A percentile compares a stretch with the other conserved stretches of the same genome.
Evolutionary conservation across 1,284 basidiomycete genomes (phyloP).

Genomic region (Cryptococcus hybrid): DNA sequence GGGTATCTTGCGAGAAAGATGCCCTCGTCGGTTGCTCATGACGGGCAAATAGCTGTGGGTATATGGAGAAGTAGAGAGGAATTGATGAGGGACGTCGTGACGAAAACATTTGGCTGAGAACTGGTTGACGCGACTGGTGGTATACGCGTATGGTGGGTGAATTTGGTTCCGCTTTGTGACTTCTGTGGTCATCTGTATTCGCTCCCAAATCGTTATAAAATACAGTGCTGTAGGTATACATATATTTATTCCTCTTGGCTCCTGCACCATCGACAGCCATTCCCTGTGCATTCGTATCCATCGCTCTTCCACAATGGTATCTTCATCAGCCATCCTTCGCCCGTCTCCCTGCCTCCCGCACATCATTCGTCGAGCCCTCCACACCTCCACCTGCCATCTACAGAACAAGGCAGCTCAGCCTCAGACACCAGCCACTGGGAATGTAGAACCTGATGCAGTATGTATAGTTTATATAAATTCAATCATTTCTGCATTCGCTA

Average conservation of each 20-base stretch:
- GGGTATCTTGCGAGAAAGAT: conserved; percentile 42
- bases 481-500: not conserved
- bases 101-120: not conserved
- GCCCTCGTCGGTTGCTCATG: conserved; percentile 40
- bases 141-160: not conserved
- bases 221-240: not conserved
- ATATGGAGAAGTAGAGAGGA: not conserved
- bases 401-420: conserved; percentile 22
- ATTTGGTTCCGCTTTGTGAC: conserved; percentile 8
- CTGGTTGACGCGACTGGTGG: conserved; percentile 1
- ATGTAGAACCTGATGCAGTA: conserved; percentile 25
- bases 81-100: conserved; percentile 37
- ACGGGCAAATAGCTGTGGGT: not conserved
- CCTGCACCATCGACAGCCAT: not conserved
- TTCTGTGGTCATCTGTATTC: not conserved
- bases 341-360: conserved; percentile 19
- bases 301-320: not conserved
- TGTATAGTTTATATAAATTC: not conserved
- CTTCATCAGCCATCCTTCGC: conserved; percentile 1
- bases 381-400: conserved; percentile 1
- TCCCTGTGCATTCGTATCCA: not conserved
- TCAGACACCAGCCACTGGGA: conserved; percentile 30
- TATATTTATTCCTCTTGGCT: not conserved
- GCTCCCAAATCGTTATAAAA: not conserved
- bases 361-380: conserved; percentile 6